Evolutionary conservation across 164 flowering plant species (phyloP), one percentile per base, ranked within the genome.

Genomic region (Vitis cinerea): DNA sequence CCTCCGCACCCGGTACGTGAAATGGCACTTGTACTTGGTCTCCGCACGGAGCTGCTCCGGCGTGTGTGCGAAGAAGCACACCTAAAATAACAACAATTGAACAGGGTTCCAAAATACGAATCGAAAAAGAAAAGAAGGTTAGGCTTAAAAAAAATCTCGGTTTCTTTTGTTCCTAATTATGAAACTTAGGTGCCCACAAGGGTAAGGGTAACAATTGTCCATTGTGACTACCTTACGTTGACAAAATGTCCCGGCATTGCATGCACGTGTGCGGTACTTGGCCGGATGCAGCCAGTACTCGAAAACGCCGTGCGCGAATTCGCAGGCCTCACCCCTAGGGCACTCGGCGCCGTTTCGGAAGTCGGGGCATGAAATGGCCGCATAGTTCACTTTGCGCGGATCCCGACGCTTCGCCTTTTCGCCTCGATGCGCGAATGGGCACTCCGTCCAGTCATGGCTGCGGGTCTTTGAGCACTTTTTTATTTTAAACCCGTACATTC

Each of bases 221-320:
- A 2, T 23, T 23, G 27, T 23, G 27, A 23, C 27, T 37, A 37
- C 44, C 7, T 37, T 87, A 0, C 90, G 72, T 7, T 67, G 74
- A 70, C 93, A 87, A 10, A 55, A 65, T 17, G 9, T 10, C 2
- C 89, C 89, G 11, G 84, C 76, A 48, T 76, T 85, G 75, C 93
- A 88, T 1, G 84, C 72, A 13, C 86, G 81, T 0, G 90, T 88
- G 13, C 93, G 79, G 82, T 85, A 86, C 75, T 79, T 63, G 0
- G 83, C 74, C 0, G 90, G 92, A 69, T 88, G 92, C 12, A 88
- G 80, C 92, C 92, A 88, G 76, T 70, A 84, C 83, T 88, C 92
- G 50, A 88, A 88, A 0, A 88, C 77, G 3, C 92, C 92, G 61
- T 88, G 92, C 0, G 90, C 83, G 63, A 74, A 80, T 30, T 77